A percentile compares a stretch with the other conserved stretches of the same genome.
phyloP scores from a whole-genome alignment of 2,329 filamentous ascomycete genomes.

The Xylaria sp. region DNA sequence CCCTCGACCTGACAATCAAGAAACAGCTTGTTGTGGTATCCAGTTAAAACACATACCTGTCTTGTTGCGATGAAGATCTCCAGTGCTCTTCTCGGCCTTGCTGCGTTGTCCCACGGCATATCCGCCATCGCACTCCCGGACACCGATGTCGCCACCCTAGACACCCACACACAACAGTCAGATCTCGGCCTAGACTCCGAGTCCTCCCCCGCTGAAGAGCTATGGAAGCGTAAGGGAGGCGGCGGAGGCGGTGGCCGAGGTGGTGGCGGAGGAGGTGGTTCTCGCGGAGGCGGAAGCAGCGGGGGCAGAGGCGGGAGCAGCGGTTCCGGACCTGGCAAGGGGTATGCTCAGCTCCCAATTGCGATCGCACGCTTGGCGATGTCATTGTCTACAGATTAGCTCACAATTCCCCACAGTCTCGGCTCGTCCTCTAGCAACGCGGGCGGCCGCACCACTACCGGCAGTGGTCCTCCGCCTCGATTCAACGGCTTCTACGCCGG shows the following conservation, averaged over 20 bases:
- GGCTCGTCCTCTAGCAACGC: constrained; percentile 35
- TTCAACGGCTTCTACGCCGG: constrained; percentile 66
- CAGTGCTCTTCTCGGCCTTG: constrained; percentile 23
- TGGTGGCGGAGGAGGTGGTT: constrained; percentile 31
- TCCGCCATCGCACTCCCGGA: constrained; percentile 22
- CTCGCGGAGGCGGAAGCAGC: background rate
- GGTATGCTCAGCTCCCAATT: constrained; percentile 9
- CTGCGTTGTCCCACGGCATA: constrained; percentile 20
- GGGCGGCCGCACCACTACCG: constrained; percentile 51
- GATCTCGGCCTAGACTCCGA: constrained; percentile 9
- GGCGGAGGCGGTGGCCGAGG: constrained; percentile 46
- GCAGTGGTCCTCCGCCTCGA: constrained; percentile 50
- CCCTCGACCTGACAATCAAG: too few species aligned
- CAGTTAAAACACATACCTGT: background rate
- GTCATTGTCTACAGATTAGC: background rate
- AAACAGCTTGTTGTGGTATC: background rate
- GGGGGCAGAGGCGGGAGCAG: constrained; percentile 14
- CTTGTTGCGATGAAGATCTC: constrained; percentile 27
- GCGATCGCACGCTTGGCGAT: background rate
- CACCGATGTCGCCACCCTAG: constrained; percentile 19
- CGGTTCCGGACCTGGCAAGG: background rate
- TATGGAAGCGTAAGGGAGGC: constrained; percentile 58
- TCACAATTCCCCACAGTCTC: constrained; percentile 19
- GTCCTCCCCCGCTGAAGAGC: constrained; percentile 35
- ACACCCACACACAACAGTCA: constrained; percentile 15